These are phyloP conservation scores for Eutrema yunnanense DNA, from an alignment of 345 rosid species.

Conservation along the genomic window DNA sequence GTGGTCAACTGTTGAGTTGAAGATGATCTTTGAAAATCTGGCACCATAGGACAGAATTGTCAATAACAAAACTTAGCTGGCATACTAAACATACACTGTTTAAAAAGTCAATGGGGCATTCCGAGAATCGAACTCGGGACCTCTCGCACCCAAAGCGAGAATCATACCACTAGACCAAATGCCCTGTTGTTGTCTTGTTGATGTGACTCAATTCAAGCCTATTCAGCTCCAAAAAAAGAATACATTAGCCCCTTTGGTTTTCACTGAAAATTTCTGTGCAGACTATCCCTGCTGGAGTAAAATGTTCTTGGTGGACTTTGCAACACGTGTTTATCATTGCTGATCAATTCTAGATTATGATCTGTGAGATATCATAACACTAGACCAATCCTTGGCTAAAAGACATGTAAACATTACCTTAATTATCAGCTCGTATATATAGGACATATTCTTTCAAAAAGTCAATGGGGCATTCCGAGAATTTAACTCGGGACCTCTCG, in stretches of 20 bases:
- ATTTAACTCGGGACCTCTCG: conserved; percentile 92
- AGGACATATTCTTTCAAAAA: not conserved
- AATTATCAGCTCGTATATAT: not conserved
- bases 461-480: conserved; percentile 59
- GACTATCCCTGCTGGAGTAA: not conserved
- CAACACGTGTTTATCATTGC: not conserved
- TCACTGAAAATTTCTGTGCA: not conserved
- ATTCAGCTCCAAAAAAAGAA: not conserved
- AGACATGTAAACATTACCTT: not conserved
- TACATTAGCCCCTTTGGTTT: not conserved
- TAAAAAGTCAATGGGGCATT: conserved; percentile 34
- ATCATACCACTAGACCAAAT: conserved; percentile 69
- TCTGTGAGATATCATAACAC: not conserved
- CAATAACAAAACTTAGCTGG: not conserved
- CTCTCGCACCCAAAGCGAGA: conserved; percentile 92
- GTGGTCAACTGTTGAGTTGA: not conserved
- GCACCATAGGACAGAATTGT: not conserved
- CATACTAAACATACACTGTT: not conserved
- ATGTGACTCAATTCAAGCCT: not conserved
- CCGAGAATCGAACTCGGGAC: conserved; percentile 76
- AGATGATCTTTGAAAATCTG: not conserved
- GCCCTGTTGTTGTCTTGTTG: not conserved
- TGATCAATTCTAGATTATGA: not conserved
- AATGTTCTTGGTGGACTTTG: not conserved
- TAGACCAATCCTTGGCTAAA: not conserved